Conservation (phyloP, 148 eudicot species). For the Dianthus caryophyllus region DNA sequence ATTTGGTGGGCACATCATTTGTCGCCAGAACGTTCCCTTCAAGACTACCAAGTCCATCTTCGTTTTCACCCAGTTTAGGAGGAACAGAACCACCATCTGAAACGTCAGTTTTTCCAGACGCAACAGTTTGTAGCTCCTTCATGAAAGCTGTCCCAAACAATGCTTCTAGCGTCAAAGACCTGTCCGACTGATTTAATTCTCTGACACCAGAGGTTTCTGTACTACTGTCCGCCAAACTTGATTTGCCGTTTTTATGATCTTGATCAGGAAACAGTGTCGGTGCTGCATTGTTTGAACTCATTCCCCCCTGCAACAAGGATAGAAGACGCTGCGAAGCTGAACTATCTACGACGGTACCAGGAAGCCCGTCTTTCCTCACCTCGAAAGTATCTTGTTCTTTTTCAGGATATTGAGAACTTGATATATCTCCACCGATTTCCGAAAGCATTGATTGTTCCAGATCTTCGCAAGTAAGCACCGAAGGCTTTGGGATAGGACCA, state of each 20-base stretch:
- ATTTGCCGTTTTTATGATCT: constrained; percentile 23
- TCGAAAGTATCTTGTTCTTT: constrained; percentile 25
- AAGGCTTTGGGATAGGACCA: constrained; percentile 41
- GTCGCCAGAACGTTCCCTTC: constrained; percentile 24
- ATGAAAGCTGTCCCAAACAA: constrained; percentile 89
- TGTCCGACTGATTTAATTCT: constrained; percentile 31
- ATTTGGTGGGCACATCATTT: constrained; percentile 23
- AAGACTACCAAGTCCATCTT: constrained; percentile 24
- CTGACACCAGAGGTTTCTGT: constrained; percentile 32
- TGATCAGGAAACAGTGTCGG: constrained; percentile 23
- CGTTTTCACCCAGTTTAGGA: constrained; percentile 30
- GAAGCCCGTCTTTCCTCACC: constrained; percentile 25
- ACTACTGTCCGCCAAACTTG: constrained; percentile 21
- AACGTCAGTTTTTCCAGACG: constrained; percentile 37
- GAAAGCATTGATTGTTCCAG: constrained; percentile 89
- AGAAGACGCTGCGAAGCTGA: constrained; percentile 62
- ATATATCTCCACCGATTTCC: constrained; percentile 42
- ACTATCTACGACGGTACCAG: constrained; percentile 32
- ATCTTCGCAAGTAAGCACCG: constrained; percentile 91
- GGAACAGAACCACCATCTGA: constrained; percentile 26
- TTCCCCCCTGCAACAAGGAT: constrained; percentile 67
- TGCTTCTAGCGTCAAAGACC: constrained; percentile 63
- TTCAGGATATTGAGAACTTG: constrained; percentile 30
- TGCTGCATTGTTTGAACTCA: constrained; percentile 35
- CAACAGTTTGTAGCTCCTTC: constrained; percentile 77